Conservation (phyloP, 208 protist genomes). For the Tritrichomonas musculus region DNA sequence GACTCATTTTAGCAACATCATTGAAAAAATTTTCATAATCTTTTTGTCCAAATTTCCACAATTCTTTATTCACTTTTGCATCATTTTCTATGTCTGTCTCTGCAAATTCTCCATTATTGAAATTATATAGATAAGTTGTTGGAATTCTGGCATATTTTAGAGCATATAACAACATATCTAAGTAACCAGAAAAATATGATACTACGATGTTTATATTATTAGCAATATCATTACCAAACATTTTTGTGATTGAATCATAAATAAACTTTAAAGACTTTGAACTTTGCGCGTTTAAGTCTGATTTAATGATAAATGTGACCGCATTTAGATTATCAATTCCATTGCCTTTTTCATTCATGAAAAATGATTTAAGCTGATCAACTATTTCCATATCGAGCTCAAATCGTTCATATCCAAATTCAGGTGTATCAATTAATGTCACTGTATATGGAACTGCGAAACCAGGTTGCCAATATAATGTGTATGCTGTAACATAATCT, state of each 20-base stretch:
- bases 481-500: background rate
- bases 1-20: background rate
- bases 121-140: background rate
- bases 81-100: background rate
- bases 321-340: background rate
- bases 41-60: background rate
- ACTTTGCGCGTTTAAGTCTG: background rate
- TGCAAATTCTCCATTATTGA: background rate
- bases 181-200: background rate
- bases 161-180: background rate
- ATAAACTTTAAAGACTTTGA: background rate
- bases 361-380: background rate
- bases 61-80: background rate
- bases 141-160: background rate
- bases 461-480: background rate
- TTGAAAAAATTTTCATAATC: background rate
- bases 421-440: background rate
- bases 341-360: background rate
- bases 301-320: background rate
- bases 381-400: background rate
- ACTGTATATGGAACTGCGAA: background rate
- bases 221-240: conserved; percentile 21
- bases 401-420: background rate
- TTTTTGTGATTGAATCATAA: background rate
- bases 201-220: background rate